These are phyloP conservation scores for Powellomyces hirtus DNA, from an alignment of 192 early-diverging fungal genomes.

Conservation along the genomic window DNA sequence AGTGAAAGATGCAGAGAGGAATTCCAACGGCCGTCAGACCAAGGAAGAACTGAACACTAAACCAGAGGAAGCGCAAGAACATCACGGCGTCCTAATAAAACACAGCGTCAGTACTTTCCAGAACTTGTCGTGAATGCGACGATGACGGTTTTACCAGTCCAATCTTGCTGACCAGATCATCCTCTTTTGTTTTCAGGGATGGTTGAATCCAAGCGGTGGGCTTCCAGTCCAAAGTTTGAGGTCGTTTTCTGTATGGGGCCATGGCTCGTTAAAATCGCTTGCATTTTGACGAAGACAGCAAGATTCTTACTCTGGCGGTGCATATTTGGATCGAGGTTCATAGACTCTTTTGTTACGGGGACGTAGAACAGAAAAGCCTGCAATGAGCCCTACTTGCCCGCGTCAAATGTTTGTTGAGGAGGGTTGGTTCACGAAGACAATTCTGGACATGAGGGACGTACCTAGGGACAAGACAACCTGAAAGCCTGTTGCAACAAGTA, in stretches of 20 bases:
- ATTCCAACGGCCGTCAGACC: conserved; percentile 24
- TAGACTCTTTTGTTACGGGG: conserved; percentile 44
- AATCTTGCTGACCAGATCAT: conserved; percentile 30
- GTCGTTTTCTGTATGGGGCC: conserved; percentile 38
- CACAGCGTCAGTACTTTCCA: too few relatives aligned
- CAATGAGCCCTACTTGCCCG: conserved; percentile 37
- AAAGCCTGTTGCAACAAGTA: neutral
- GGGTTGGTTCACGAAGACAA: too few relatives aligned
- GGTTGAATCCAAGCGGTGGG: conserved; percentile 41
- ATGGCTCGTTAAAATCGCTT: too few relatives aligned
- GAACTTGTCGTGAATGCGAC: too few relatives aligned
- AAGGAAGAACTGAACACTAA: conserved; percentile 31
- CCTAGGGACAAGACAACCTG: neutral
- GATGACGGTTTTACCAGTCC: too few relatives aligned
- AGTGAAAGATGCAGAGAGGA: conserved; percentile 30
- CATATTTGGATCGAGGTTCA: conserved; percentile 42
- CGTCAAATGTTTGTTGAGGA: too few relatives aligned
- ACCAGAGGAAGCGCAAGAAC: conserved; percentile 44
- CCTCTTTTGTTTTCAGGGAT: conserved; percentile 28
- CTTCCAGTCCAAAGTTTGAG: conserved; percentile 13
- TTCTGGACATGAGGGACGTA: too few relatives aligned
- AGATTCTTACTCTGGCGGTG: too few relatives aligned
- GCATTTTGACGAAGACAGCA: too few relatives aligned
- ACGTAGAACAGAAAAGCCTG: conserved; percentile 42
- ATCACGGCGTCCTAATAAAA: conserved; percentile 57